Evolutionary conservation across 2,329 filamentous ascomycete species (phyloP).

Genomic region (Sphaerulina vaccinii): DNA sequence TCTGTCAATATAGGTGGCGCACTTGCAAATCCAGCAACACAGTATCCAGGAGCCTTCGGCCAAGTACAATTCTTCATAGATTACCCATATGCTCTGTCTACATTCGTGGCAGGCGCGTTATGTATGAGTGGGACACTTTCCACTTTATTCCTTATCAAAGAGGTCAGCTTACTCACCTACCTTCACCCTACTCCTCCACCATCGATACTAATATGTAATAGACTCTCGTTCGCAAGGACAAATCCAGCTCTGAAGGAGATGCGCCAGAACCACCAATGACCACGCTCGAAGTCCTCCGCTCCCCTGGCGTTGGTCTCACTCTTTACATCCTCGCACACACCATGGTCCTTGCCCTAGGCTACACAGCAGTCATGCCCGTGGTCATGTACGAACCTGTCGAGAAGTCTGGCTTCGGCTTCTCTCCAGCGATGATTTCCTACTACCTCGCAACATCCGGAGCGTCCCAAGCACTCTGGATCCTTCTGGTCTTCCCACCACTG

Average conservation of each 20-base stretch:
- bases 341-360: slow-evolving; percentile 68
- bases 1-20: slow-evolving; percentile 56
- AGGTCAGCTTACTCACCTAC: slow-evolving; percentile 17
- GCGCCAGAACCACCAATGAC: slow-evolving; percentile 41
- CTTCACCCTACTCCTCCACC: neutral
- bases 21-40: slow-evolving; percentile 64
- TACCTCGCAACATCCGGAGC: slow-evolving; percentile 65
- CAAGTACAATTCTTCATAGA: slow-evolving; percentile 57
- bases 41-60: slow-evolving; percentile 62
- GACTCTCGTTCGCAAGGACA: slow-evolving; percentile 35
- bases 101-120: slow-evolving; percentile 57
- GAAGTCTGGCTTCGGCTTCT: slow-evolving; percentile 66
- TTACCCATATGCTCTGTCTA: slow-evolving; percentile 66
- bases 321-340: slow-evolving; percentile 65
- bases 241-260: slow-evolving; percentile 2
- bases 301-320: slow-evolving; percentile 65
- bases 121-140: slow-evolving; percentile 55
- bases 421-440: slow-evolving; percentile 61
- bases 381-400: slow-evolving; percentile 64
- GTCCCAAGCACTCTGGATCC: slow-evolving; percentile 68
- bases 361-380: slow-evolving; percentile 68
- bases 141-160: slow-evolving; percentile 58
- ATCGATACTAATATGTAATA: neutral
- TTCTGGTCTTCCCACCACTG: slow-evolving; percentile 66
- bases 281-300: slow-evolving; percentile 56